Evolutionary conservation across 192 early-diverging fungal species (phyloP).

Genomic region (Jimgerdemannia flammicorona): DNA sequence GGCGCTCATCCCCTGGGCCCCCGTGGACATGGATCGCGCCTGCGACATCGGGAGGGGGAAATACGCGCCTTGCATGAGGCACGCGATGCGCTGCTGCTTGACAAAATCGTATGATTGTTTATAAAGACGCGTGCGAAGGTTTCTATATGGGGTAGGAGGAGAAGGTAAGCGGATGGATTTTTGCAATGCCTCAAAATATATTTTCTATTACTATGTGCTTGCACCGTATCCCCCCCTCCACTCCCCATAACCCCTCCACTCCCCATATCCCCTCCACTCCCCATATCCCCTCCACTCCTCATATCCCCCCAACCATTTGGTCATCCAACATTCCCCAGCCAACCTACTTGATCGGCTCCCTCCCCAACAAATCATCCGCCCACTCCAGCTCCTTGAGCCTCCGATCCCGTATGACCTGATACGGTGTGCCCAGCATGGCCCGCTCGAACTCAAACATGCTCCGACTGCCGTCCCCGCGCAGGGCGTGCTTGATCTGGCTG

Average conservation of each 20-base stretch:
- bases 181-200: too few species aligned
- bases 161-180: neutral
- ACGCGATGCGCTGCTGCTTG: slow-evolving; percentile 63
- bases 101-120: slow-evolving; percentile 68
- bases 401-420: slow-evolving; percentile 56
- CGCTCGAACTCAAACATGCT: slow-evolving; percentile 48
- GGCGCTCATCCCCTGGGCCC: too few species aligned
- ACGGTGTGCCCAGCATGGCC: slow-evolving; percentile 58
- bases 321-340: neutral
- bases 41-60: slow-evolving; percentile 41
- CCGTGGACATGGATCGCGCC: too few species aligned
- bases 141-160: slow-evolving; percentile 26
- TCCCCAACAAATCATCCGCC: slow-evolving; percentile 59
- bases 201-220: too few species aligned
- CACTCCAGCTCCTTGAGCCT: slow-evolving; percentile 65
- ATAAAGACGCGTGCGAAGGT: slow-evolving; percentile 58
- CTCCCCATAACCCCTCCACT: too few species aligned
- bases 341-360: slow-evolving; percentile 54
- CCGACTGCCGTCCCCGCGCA: slow-evolving; percentile 24
- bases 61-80: slow-evolving; percentile 62
- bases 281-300: neutral
- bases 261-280: neutral
- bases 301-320: neutral
- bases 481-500: slow-evolving; percentile 53
- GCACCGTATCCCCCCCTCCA: too few species aligned